Base-by-base conservation (phyloP, 192 early-diverging fungal genomes). In the Diversispora epigaea region DNA sequence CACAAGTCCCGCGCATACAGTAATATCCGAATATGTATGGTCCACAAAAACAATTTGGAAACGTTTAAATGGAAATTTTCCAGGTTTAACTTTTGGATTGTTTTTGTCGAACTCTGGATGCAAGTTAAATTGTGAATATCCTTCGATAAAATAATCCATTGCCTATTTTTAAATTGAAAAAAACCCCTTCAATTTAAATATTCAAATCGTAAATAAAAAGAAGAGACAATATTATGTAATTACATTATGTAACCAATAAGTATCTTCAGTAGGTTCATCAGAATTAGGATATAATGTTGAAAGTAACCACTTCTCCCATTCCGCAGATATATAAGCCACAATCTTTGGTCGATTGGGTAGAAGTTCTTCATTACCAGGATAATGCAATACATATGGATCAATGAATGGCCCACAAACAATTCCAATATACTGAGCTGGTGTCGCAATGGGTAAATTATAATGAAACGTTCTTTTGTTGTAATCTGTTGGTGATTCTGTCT, bases 41-140 rank as follows among this genome's bases (percentile, higher is more conserved):
- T 93, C 94, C 15, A 97, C 77, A 83, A 97, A 97, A 4, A 97
- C 94, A 43, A 94, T 79, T 73, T 98, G 95, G 79, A 86, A 96
- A 4, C 91, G 88, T 25, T 85, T 78, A 73, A 90, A 97, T 0
- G 96, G 96, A 77, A 92, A 98, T 12, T 92, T 45, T 14, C 43
- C 44, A 67, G 43, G 44, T 67, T 67, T 49, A 14, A 67, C 11
- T 10, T 8, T 9, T 25, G 65, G 65, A 47, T 67, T 58, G 7
- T 25, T 19, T 58, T 58, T 58, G 19, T 58, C 57, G 22, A 58
- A 58, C 19, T 58, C 57, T 4, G 57, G 57, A 22, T 58, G 57
- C 5, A 58, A 6, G 9, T 58, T 58, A 58, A 58, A 58, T 5
- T 58, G 17, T 9, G 57, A 58, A 58, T 58, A 58, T 25, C 19